These are phyloP conservation scores for Pseudopyricularia javanii DNA, from an alignment of 2,329 filamentous ascomycete species.

Conservation along the genomic window DNA sequence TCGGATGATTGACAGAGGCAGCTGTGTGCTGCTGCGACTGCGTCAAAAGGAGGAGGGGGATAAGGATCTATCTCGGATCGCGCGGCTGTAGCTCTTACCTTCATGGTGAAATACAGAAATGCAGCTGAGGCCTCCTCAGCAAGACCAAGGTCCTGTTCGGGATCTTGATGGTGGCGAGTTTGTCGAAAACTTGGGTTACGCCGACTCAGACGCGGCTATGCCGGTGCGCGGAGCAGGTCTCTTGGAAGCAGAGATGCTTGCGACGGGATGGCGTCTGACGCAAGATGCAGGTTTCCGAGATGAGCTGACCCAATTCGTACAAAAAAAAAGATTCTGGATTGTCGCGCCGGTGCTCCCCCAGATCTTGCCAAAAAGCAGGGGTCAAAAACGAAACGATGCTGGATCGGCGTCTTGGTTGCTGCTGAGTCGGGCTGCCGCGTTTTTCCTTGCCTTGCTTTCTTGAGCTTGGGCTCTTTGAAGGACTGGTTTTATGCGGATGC, in stretches of 20 bases:
- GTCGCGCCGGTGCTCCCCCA: background rate
- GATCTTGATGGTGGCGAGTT: too few species aligned
- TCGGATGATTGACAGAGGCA: background rate
- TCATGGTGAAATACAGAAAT: background rate
- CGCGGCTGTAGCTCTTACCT: background rate
- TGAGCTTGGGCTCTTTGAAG: background rate
- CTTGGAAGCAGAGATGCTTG: conserved; percentile 2
- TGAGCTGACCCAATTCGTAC: background rate
- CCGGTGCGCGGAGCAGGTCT: background rate
- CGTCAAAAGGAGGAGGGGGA: background rate
- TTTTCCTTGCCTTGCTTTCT: background rate
- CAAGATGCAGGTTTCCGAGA: background rate
- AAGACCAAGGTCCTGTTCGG: background rate
- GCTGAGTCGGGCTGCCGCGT: too few species aligned
- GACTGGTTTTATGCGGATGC: background rate
- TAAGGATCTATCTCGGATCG: background rate
- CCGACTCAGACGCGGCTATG: conserved; percentile 4
- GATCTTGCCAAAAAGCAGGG: too few species aligned
- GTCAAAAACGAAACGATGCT: too few species aligned
- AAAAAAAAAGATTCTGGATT: background rate
- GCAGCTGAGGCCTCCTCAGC: background rate
- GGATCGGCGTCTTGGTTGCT: too few species aligned
- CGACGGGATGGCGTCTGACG: background rate
- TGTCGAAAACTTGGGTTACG: conserved; percentile 3
- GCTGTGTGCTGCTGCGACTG: background rate